phyloP scores from a whole-genome alignment of 768 basidiomycete species.

The Boletus coccyginus region DNA sequence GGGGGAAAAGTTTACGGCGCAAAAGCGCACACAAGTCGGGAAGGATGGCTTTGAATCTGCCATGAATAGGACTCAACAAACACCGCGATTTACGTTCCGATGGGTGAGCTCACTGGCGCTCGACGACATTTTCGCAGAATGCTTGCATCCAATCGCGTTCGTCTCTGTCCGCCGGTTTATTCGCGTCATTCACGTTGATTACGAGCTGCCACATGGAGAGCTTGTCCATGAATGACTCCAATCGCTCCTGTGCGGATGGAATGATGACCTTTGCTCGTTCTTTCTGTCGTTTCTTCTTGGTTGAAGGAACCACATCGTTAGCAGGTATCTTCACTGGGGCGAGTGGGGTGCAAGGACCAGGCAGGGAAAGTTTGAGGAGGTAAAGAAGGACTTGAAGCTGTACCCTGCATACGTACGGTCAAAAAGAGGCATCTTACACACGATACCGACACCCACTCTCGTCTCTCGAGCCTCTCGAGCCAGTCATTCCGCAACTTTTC shows the following conservation, averaged over 20 bases:
- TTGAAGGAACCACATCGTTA: slow-evolving; percentile 26
- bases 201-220: slow-evolving; percentile 74
- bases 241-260: slow-evolving; percentile 43
- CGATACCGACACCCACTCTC: slow-evolving; percentile 47
- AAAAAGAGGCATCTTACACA: background rate
- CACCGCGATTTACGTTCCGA: background rate
- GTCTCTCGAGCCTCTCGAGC: slow-evolving; percentile 64
- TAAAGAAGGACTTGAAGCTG: slow-evolving; percentile 76
- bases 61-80: background rate
- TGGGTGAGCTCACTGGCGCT: slow-evolving; percentile 48
- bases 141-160: slow-evolving; percentile 71
- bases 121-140: slow-evolving; percentile 67
- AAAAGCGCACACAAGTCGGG: slow-evolving; percentile 57
- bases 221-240: slow-evolving; percentile 78
- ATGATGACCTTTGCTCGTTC: slow-evolving; percentile 19
- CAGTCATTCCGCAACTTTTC: slow-evolving; percentile 54
- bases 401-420: slow-evolving; percentile 43
- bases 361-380: slow-evolving; percentile 61
- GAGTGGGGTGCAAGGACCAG: slow-evolving; percentile 38
- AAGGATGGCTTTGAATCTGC: slow-evolving; percentile 54
- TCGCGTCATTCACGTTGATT: slow-evolving; percentile 36
- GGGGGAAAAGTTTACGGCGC: slow-evolving; percentile 63
- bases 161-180: slow-evolving; percentile 17
- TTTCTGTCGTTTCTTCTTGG: slow-evolving; percentile 31
- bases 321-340: slow-evolving; percentile 26